Percentiles rank a stretch among this genome's conserved stretches.
These are phyloP conservation scores for Yamadazyma olivae DNA, from an alignment of 805 yeast genomes.

Conservation along the genomic window DNA sequence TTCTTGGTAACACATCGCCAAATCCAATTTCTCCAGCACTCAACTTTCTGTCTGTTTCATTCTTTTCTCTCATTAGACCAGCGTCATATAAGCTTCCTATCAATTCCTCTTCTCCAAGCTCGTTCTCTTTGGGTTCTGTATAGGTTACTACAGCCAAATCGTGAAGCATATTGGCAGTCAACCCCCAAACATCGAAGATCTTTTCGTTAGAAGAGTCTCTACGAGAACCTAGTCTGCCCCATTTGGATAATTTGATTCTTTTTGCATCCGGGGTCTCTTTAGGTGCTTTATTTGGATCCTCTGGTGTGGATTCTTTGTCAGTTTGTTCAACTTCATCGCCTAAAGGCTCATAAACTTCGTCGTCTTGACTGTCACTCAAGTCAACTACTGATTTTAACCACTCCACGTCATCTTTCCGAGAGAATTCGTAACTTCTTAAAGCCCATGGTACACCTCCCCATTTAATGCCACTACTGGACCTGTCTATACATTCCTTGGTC, in stretches of 20 bases:
- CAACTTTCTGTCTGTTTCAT: slow-evolving; percentile 53
- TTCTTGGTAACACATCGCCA: slow-evolving; percentile 41
- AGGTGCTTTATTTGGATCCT: slow-evolving; percentile 6
- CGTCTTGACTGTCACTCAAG: slow-evolving; percentile 42
- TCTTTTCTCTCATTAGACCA: slow-evolving; percentile 55
- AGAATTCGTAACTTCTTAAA: slow-evolving; percentile 56
- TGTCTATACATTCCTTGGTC: slow-evolving; percentile 20
- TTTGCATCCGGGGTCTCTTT: slow-evolving; percentile 1
- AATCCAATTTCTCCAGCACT: slow-evolving; percentile 44
- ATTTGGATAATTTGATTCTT: slow-evolving; percentile 18
- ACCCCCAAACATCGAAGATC: slow-evolving; percentile 76
- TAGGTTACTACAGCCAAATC: slow-evolving; percentile 61
- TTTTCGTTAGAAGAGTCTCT: slow-evolving; percentile 37
- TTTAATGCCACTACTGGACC: slow-evolving; percentile 34
- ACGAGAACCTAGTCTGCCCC: slow-evolving; percentile 42
- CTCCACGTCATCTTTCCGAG: slow-evolving; percentile 22
- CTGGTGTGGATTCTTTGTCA: not conserved
- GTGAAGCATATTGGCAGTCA: slow-evolving; percentile 75
- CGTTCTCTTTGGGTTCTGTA: slow-evolving; percentile 9
- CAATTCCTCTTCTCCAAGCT: slow-evolving; percentile 63
- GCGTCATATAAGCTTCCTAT: slow-evolving; percentile 52
- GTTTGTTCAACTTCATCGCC: slow-evolving; percentile 6
- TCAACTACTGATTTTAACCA: slow-evolving; percentile 61
- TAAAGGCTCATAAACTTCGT: not conserved
- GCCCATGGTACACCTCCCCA: slow-evolving; percentile 79